These are phyloP conservation scores for Aspergillus glaucus DNA, from an alignment of 2,329 filamentous ascomycete genomes.

Conservation along the genomic window DNA sequence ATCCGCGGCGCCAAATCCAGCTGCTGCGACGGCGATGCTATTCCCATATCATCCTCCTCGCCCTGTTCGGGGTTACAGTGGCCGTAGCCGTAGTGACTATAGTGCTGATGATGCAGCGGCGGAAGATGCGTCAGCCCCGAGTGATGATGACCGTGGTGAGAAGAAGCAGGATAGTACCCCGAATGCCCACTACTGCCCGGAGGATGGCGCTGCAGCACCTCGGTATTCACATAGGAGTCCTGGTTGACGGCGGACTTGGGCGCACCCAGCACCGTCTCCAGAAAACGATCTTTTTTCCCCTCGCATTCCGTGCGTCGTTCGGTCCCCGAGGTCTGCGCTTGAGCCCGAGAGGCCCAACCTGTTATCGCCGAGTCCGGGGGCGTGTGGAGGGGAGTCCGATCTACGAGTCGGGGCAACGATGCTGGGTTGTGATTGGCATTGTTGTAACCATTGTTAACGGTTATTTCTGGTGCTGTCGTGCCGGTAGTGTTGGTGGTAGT, in stretches of 20 bases:
- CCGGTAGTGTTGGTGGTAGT: background rate
- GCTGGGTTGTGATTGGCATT: too few relatives aligned
- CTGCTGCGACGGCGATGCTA: slow-evolving; percentile 25
- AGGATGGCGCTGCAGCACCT: slow-evolving; percentile 22
- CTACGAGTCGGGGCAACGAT: slow-evolving; percentile 10
- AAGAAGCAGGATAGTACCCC: background rate
- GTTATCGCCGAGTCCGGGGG: slow-evolving; percentile 28
- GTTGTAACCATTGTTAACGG: background rate
- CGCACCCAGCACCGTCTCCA: slow-evolving; percentile 30
- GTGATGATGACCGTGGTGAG: background rate
- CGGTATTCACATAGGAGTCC: slow-evolving; percentile 22
- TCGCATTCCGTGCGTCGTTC: slow-evolving; percentile 6
- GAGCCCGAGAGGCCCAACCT: slow-evolving; percentile 18
- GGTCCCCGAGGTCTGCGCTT: slow-evolving; percentile 6
- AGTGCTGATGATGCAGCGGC: background rate
- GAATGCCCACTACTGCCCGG: slow-evolving; percentile 2
- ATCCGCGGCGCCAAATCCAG: slow-evolving; percentile 28
- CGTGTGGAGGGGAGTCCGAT: slow-evolving; percentile 18
- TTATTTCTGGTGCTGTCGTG: background rate
- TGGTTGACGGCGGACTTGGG: slow-evolving; percentile 28
- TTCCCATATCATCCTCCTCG: slow-evolving; percentile 14
- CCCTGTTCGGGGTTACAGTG: background rate
- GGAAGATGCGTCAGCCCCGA: background rate
- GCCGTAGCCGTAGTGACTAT: slow-evolving; percentile 3
- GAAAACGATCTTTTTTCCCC: slow-evolving; percentile 25